Percentiles rank a stretch among this genome's conserved stretches.
These are phyloP conservation scores for Cutaneotrichosporon curvatum DNA, from an alignment of 1,284 basidiomycete species.

Conservation along the genomic window DNA sequence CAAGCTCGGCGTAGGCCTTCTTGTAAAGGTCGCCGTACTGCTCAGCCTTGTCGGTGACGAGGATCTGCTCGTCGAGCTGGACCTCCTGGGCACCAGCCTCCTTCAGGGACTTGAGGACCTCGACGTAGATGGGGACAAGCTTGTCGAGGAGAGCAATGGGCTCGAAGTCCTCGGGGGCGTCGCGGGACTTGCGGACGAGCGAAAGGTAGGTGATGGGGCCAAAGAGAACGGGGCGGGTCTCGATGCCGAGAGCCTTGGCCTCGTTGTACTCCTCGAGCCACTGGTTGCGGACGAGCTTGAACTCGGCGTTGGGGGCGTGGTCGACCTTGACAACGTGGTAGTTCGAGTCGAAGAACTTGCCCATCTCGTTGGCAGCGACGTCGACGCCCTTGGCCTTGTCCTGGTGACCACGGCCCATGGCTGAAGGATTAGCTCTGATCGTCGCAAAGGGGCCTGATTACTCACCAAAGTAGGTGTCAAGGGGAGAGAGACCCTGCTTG, in stretches of 20 bases:
- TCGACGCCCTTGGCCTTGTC: slow-evolving; percentile 74
- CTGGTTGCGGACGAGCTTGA: slow-evolving; percentile 96
- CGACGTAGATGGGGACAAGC: slow-evolving; percentile 85
- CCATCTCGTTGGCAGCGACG: slow-evolving; percentile 97
- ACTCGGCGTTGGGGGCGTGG: slow-evolving; percentile 82
- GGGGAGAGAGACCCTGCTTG: slow-evolving; percentile 74
- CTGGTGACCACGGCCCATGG: slow-evolving; percentile 98
- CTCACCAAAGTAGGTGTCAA: slow-evolving; percentile 85
- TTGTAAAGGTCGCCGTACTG: slow-evolving; percentile 74
- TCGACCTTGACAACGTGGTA: slow-evolving; percentile 99
- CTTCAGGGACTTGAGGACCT: slow-evolving; percentile 86
- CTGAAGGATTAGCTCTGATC: slow-evolving; percentile 10
- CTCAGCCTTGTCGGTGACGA: slow-evolving; percentile 83
- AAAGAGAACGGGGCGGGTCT: slow-evolving; percentile 90
- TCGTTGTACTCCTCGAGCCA: slow-evolving; percentile 90
- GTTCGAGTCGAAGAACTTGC: slow-evolving; percentile 99
- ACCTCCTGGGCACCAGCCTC: slow-evolving; percentile 87
- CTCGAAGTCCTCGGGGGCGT: slow-evolving; percentile 77
- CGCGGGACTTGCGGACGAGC: slow-evolving; percentile 86
- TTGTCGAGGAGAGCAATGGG: slow-evolving; percentile 84
- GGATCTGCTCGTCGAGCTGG: slow-evolving; percentile 95
- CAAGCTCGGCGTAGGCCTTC: slow-evolving; percentile 73
- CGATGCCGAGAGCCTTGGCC: slow-evolving; percentile 82
- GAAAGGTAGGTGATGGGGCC: slow-evolving; percentile 94
- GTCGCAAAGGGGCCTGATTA: not conserved